phyloP scores from a whole-genome alignment of 2,329 filamentous ascomycete genomes.

The Endoconidiophora polonica region DNA sequence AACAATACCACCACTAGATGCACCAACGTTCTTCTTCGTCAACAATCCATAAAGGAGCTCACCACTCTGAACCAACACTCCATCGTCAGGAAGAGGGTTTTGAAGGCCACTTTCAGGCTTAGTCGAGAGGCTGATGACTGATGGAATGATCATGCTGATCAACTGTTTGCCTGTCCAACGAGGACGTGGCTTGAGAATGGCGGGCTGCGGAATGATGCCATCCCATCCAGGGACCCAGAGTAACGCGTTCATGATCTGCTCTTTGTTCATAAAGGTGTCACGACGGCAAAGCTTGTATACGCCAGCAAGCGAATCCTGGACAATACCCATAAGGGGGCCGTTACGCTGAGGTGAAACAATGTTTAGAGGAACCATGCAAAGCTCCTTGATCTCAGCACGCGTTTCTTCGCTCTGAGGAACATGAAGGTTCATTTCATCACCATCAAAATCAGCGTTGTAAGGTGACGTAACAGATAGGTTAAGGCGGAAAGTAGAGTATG shows the following conservation, averaged over 20 bases:
- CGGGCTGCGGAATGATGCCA: slow-evolving; percentile 77
- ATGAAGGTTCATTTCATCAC: slow-evolving; percentile 99
- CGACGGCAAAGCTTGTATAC: slow-evolving; percentile 92
- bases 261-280: slow-evolving; percentile 78
- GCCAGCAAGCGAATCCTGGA: slow-evolving; percentile 92
- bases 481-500: slow-evolving; percentile 93
- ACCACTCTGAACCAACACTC: slow-evolving; percentile 68
- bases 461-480: slow-evolving; percentile 96
- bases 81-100: slow-evolving; percentile 55
- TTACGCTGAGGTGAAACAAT: slow-evolving; percentile 97
- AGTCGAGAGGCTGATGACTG: slow-evolving; percentile 63
- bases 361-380: slow-evolving; percentile 95
- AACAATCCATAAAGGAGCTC: slow-evolving; percentile 81
- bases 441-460: slow-evolving; percentile 99
- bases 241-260: slow-evolving; percentile 91
- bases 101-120: slow-evolving; percentile 43
- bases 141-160: slow-evolving; percentile 79
- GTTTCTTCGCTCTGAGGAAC: slow-evolving; percentile 96
- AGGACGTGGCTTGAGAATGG: slow-evolving; percentile 82
- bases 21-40: slow-evolving; percentile 88
- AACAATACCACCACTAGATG: slow-evolving; percentile 75
- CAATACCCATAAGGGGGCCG: slow-evolving; percentile 96
- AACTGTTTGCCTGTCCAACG: slow-evolving; percentile 98
- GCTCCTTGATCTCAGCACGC: slow-evolving; percentile 78
- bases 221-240: slow-evolving; percentile 98